Base-by-base conservation (phyloP, 768 basidiomycete genomes). In the Nevesoporus exiguus region DNA sequence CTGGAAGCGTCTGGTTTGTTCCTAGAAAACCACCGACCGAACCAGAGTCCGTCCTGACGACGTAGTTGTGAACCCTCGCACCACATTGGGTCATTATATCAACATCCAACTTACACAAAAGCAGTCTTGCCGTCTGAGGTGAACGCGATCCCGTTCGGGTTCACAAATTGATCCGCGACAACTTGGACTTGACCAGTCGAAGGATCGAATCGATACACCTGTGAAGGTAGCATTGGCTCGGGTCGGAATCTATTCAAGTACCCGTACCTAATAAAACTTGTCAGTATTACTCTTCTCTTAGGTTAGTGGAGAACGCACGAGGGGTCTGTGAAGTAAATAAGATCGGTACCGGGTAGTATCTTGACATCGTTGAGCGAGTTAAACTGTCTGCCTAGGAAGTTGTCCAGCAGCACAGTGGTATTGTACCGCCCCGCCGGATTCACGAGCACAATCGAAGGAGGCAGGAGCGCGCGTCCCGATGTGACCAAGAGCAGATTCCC, bases 321-420 rank as follows among this genome's bases (percentile, higher is more conserved):
- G 10, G 78, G 76, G 60, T 93, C 90, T 0, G 90, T 92, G 69
- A 93, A 90, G 71, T 86, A 90, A 1, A 92, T 58, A 39, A 80
- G 79, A 34, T 82, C 82, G 55, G 79, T 85, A 13, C 70, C 70
- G 1, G 86, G 87, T 49, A 90, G 83, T 2, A 90, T 74, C 61
- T 86, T 90, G 53, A 87, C 75, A 59, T 93, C 91, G 66, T 92
- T 90, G 39, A 93, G 66, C 1, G 90, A 90, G 67, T 88, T 90
- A 74, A 91, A 93, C 59, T 90, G 89, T 7, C 88, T 75, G 2
- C 90, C 90, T 62, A 80, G 86, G 71, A 78, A 90, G 71, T 91
- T 92, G 69, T 92, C 86, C 56, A 93, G 67, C n/a, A 93, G 67
- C 25, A 87, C 78, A 0, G 86, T 90, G 4, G 78, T 71, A 49